Conservation (phyloP, 106 monocot species). For the Triglochin maritima region DNA sequence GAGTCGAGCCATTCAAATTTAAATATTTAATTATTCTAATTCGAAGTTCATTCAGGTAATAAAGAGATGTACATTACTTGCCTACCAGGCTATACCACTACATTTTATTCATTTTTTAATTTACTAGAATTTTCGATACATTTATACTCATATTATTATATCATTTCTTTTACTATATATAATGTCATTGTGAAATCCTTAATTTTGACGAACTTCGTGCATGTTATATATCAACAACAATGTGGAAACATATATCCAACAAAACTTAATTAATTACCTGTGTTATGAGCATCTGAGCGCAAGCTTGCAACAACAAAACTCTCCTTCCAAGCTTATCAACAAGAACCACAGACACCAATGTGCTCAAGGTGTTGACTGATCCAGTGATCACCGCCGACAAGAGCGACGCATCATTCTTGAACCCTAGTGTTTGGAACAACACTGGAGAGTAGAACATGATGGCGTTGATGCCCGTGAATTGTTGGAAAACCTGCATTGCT, state of each 20-base stretch:
- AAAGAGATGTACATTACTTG: too few species aligned
- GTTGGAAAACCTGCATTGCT: constrained; percentile 15
- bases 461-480: constrained; percentile 19
- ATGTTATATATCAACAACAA: background rate
- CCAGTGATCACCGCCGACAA: constrained; percentile 13
- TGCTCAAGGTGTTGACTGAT: constrained; percentile 1
- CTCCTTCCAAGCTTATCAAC: constrained; percentile 4
- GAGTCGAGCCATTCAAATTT: too few species aligned
- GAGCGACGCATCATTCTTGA: constrained; percentile 9
- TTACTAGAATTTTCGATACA: too few species aligned
- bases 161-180: too few species aligned
- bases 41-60: too few species aligned
- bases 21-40: too few species aligned
- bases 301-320: background rate
- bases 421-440: constrained; percentile 9
- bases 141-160: too few species aligned
- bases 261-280: background rate
- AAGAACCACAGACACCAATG: constrained; percentile 1
- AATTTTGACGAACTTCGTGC: too few species aligned
- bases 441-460: constrained; percentile 22
- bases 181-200: too few species aligned
- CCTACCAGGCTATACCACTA: too few species aligned
- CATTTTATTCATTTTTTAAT: too few species aligned
- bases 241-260: background rate
- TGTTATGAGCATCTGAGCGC: constrained; percentile 12